These are phyloP conservation scores for Boletus insuetus DNA, from an alignment of 768 basidiomycete species.

Conservation along the genomic window DNA sequence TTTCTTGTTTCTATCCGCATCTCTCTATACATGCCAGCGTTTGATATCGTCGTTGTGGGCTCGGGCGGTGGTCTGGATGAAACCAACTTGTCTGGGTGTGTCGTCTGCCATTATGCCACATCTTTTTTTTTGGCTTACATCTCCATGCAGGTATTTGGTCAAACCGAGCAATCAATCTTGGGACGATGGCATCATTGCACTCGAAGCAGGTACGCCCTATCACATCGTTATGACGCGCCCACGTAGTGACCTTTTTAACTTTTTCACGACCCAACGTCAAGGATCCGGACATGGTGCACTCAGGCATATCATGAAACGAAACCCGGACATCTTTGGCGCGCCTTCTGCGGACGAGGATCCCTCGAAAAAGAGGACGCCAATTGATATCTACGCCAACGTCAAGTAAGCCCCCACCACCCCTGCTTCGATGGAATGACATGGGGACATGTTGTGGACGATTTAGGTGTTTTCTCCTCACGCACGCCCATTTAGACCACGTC, in stretches of 20 bases:
- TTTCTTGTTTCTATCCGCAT: not conserved
- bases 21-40: slow-evolving; percentile 40
- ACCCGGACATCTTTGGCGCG: slow-evolving; percentile 52
- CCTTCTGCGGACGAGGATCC: slow-evolving; percentile 8
- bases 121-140: too few species aligned
- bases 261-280: slow-evolving; percentile 25
- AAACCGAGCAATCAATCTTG: slow-evolving; percentile 66
- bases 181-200: slow-evolving; percentile 76
- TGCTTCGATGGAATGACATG: not conserved
- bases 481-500: slow-evolving; percentile 91
- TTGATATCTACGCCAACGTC: slow-evolving; percentile 31
- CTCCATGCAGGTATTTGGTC: slow-evolving; percentile 69
- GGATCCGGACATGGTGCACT: slow-evolving; percentile 88
- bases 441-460: not conserved
- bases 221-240: not conserved
- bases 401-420: slow-evolving; percentile 20
- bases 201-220: slow-evolving; percentile 74
- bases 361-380: slow-evolving; percentile 19
- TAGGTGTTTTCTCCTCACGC: slow-evolving; percentile 83
- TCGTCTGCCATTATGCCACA: slow-evolving; percentile 4
- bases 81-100: slow-evolving; percentile 83
- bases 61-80: slow-evolving; percentile 90
- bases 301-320: slow-evolving; percentile 50
- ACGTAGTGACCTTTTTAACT: not conserved
- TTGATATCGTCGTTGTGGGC: slow-evolving; percentile 77